Base-by-base conservation (phyloP, 345 rosid genomes). In the Raphanus raphanistrum region DNA sequence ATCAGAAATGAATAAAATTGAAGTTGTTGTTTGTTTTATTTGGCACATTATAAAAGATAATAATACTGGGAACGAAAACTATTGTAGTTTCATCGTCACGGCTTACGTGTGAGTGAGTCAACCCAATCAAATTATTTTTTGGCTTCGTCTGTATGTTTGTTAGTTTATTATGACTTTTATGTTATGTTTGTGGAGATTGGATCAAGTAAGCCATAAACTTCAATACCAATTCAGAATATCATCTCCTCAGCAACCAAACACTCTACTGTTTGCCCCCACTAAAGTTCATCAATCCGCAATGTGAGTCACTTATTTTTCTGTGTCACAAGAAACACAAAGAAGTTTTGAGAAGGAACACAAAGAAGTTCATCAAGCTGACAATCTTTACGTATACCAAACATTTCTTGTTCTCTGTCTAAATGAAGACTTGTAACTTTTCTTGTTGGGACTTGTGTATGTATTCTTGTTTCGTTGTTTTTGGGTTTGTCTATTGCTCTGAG, bases 91-190 rank as follows among this genome's bases (percentile, higher is more conserved):
- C 58, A 64, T 58, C 72, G 76, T 78, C 81, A 72, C 35, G 77
- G 77, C 81, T 78, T 72, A 72, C 81, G 81, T 68, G 73, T 32
- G 45, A 75, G 73, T 32, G 67, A 75, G 36, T 48, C 76, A 13
- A 4, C 50, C 70, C 70, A 73, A 21, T 73, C 63, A 63, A 32
- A 60, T 5, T 52, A 33, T 13, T 7, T 7, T 21, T 43, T 17
- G 79, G 77, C 36, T 52, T 35, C 33, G 32, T 73, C 35, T 32
- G 8, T 63, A 63, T 45, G 61, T 72, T 50, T 45, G 61, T 72
- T 50, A 28, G 6, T 28, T 45, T 25, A 21, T 21, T 21, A 21
- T 21, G 21, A 21, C 21, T 21, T 21, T 21, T 21, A 21, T 21
- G 21, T 21, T 21, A 21, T 21, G 11, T 13, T 33, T 13, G 28